These are phyloP conservation scores for Schrenkiella parvula DNA, from an alignment of 345 rosid species.

Conservation along the genomic window DNA sequence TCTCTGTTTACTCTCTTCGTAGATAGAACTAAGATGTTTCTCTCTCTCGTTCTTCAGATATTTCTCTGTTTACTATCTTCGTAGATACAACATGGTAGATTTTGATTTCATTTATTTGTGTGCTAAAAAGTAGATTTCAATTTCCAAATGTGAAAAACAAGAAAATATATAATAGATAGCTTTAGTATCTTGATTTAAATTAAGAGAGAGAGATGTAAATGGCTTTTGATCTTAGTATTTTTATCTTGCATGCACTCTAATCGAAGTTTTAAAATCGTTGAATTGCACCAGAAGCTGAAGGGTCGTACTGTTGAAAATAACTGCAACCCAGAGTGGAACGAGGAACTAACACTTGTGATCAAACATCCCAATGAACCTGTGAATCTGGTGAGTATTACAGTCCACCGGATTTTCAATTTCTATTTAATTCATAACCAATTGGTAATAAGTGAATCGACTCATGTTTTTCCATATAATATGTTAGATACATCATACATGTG, in stretches of 20 bases:
- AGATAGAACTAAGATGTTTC: not conserved
- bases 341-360: conserved; percentile 65
- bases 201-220: not conserved
- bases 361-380: conserved; percentile 41
- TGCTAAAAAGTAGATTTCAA: too few relatives aligned
- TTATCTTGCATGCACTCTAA: not conserved
- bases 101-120: too few relatives aligned
- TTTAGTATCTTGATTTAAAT: not conserved
- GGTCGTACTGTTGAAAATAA: conserved; percentile 53
- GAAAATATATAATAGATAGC: too few relatives aligned
- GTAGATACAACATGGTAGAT: not conserved
- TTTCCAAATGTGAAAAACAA: too few relatives aligned
- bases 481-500: not conserved
- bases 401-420: not conserved
- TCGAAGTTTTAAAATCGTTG: not conserved
- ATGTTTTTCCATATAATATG: too few relatives aligned
- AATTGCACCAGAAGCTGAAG: conserved; percentile 55
- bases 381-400: conserved; percentile 50
- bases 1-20: not conserved
- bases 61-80: not conserved
- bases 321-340: conserved; percentile 88
- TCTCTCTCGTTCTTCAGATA: conserved; percentile 1
- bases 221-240: not conserved
- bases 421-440: not conserved
- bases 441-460: not conserved